Base-by-base conservation (phyloP, 2,329 filamentous ascomycete genomes). In the Periconia macrospinosa region DNA sequence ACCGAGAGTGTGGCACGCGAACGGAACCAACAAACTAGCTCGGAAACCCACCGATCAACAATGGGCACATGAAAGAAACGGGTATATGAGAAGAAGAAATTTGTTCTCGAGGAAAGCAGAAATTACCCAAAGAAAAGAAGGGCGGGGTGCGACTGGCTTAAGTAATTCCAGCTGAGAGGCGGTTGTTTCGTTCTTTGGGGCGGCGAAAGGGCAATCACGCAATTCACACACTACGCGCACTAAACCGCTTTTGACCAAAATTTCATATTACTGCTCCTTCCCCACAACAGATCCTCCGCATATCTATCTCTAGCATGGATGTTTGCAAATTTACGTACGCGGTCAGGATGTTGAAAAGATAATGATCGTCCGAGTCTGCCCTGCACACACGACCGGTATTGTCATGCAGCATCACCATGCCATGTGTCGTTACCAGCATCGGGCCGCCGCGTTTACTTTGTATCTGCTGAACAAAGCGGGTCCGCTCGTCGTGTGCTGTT, bases 131-230 rank as follows among this genome's bases (percentile, higher is more conserved):
- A 52, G 17, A 41, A 10, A 40, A n/a, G 47, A 43, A 14, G 17
- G 6, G 30, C 17, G 20, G 18, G 15, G 45, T n/a, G 18, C 13
- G 40, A 6, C 33, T 35, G 17, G 9, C 23, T 27, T 41, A 42
- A 43, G 43, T 30, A 42, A 30, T 20, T 20, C 23, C 23, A 8
- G 23, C 3, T 27, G 23, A 27, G 5, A 27, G 7, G 30, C 35
- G 45, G 45, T 47, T 7, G 41, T 17, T 18, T 18, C 41, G 41
- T 18, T 11, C 41, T 42, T 56, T 44, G 27, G 50, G n/a, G 45
- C 42, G 41, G 33, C 33, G 33, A 48, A 44, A 45, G n/a, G n/a
- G 49, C 46, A 52, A 55, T 49, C 53, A 55, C 53, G 53, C 53
- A 48, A 55, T 55, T 55, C 53, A 55, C 30, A 19, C 19, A 37